Evolutionary conservation across 371 early-diverging fungal genomes (phyloP), one percentile per base, ranked within the genome.

Genomic region (Mortierella sp.): DNA sequence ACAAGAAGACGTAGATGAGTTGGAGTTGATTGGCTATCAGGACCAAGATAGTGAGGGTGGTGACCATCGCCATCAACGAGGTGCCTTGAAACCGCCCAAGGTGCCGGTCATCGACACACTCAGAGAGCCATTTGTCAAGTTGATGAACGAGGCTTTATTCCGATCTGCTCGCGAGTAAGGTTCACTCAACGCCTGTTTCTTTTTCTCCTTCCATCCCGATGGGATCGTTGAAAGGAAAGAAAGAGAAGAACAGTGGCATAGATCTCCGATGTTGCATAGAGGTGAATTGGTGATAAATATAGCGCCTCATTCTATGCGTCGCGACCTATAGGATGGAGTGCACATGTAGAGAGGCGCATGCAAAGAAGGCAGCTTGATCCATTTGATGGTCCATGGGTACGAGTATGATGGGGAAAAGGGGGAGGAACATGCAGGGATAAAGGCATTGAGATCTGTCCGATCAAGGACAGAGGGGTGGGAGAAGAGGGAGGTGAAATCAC

Each of bases 11-110:
- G 61, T 70, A 21, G 78, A 76, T 39, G 78, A 76, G 31, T 31
- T 76, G 6, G 78, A 76, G 63, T 54, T 76, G 66, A 63, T 76
- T n/a, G 70, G 62, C n/a, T 64, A 54, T 27, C 64, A 68, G 23
- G 53, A 38, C 61, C 46, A 46, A n/a, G 54, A 34, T 13, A 58
- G 21, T 14, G 41, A 28, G 31, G 57, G 16, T 13, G 54, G 18
- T 14, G 67, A 43, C 14, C 34, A 41, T 1, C 59, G 38, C 14
- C 62, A 61, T 16, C 55, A 13, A 18, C 61, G 42, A 21, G 46
- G 45, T 3, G 54, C 38, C 12, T 42, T 63, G 49, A 64, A 60
- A 34, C 43, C 54, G 27, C 78, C 78, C 51, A 54, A 54, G 26
- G 71, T 76, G 7, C 71, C 78, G 14, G 38, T 59, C n/a, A 63